These are phyloP conservation scores for Aspergillus heteromorphus DNA, from an alignment of 495 filamentous ascomycete species.

Conservation along the genomic window DNA sequence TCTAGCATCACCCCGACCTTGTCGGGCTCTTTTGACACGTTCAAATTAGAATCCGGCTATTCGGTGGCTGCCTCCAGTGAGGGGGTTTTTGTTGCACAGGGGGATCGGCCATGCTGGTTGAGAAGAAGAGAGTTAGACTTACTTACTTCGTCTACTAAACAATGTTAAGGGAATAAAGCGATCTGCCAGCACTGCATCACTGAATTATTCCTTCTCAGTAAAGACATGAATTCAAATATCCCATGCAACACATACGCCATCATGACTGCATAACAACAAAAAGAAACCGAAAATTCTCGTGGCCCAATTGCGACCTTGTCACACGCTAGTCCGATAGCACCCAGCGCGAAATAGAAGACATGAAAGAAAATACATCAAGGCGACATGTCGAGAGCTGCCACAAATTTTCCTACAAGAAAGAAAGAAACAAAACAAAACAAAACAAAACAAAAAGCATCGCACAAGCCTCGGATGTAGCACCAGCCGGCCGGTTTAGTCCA, in stretches of 20 bases:
- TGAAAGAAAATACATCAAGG: not conserved
- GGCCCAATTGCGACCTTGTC: constrained; percentile 4
- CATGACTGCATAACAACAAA: not conserved
- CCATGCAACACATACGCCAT: constrained; percentile 9
- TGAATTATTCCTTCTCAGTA: constrained; percentile 1
- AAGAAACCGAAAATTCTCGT: not conserved
- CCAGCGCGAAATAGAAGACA: not conserved
- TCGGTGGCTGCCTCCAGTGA: too few relatives aligned
- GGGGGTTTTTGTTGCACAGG: not conserved
- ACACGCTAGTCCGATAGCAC: not conserved
- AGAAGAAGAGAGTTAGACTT: not conserved
- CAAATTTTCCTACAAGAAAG: not conserved
- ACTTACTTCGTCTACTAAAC: not conserved
- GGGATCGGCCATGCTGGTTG: not conserved
- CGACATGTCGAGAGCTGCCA: not conserved
- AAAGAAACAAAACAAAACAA: not conserved
- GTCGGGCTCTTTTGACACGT: not conserved
- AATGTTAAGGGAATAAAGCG: not conserved
- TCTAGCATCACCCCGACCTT: not conserved
- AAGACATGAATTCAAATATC: constrained; percentile 7
- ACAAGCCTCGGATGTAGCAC: not conserved
- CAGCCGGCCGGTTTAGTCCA: not conserved
- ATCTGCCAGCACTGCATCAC: not conserved
- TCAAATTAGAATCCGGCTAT: not conserved
- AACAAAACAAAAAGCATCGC: not conserved